Conservation (phyloP, 441 rosid species). For the Mallotus japonicus region DNA sequence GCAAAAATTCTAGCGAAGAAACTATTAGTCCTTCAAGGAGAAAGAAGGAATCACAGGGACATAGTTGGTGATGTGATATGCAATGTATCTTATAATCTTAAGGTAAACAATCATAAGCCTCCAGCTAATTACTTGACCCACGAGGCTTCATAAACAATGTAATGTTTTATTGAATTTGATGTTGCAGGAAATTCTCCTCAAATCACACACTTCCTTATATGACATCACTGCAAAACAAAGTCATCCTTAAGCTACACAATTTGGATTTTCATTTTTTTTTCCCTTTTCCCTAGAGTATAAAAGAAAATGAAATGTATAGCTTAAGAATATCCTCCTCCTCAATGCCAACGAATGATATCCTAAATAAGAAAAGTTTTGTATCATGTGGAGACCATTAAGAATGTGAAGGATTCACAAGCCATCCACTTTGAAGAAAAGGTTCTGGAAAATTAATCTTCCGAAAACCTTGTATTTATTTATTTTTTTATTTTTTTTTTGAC, state of each 20-base stretch:
- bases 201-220: neutral
- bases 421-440: constrained; percentile 4
- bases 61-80: neutral
- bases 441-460: constrained; percentile 7
- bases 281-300: neutral
- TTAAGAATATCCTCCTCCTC: neutral
- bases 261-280: neutral
- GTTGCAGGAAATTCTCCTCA: constrained; percentile 4
- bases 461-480: neutral
- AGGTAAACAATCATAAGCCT: neutral
- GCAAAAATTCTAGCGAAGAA: neutral
- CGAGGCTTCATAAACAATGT: neutral
- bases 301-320: neutral
- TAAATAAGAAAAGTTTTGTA: neutral
- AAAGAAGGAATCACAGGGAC: neutral
- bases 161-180: neutral
- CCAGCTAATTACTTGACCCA: neutral
- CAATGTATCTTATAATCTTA: neutral
- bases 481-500: neutral
- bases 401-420: neutral
- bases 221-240: neutral
- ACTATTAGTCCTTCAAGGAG: neutral
- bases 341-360: neutral
- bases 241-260: neutral
- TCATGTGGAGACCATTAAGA: neutral